Evolutionary conservation across 2,329 filamentous ascomycete species (phyloP).

Genomic region (Colletotrichum truncatum): DNA sequence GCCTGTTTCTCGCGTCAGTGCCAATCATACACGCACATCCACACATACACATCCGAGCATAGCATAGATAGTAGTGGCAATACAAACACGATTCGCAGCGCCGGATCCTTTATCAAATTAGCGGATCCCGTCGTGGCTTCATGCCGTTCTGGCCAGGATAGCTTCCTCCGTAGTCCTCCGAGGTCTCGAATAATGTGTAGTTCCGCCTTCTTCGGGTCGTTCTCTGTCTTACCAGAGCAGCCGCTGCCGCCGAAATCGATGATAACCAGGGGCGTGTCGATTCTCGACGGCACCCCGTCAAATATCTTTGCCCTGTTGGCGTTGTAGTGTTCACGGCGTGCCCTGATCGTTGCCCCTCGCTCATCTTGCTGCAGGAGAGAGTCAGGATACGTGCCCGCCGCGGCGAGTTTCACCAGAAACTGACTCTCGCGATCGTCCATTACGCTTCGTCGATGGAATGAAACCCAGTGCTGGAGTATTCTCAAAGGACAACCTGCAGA

Average conservation of each 20-base stretch:
- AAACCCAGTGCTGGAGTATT: too few species aligned
- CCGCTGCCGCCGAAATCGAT: not conserved
- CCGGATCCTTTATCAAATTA: not conserved
- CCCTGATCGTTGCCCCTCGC: not conserved
- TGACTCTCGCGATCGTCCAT: not conserved
- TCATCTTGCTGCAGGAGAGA: not conserved
- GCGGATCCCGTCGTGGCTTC: not conserved
- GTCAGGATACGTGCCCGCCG: conserved; percentile 9
- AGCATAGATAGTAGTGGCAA: too few species aligned
- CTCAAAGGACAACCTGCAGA: too few species aligned
- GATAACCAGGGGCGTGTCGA: conserved; percentile 4
- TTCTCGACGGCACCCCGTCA: not conserved
- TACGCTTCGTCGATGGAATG: not conserved
- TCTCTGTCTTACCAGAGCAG: not conserved
- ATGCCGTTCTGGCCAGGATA: not conserved
- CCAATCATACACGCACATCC: too few species aligned
- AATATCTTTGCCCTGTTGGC: conserved; percentile 5
- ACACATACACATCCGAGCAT: too few species aligned
- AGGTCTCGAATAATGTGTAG: not conserved
- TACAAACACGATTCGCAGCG: conserved; percentile 15
- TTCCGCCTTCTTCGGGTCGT: not conserved
- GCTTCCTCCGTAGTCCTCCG: not conserved
- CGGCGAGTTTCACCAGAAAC: conserved; percentile 9
- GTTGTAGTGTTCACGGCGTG: not conserved
- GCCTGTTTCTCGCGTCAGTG: not conserved